phyloP scores from a whole-genome alignment of 2,329 filamentous ascomycete genomes.

The Aureobasidium subglaciale region DNA sequence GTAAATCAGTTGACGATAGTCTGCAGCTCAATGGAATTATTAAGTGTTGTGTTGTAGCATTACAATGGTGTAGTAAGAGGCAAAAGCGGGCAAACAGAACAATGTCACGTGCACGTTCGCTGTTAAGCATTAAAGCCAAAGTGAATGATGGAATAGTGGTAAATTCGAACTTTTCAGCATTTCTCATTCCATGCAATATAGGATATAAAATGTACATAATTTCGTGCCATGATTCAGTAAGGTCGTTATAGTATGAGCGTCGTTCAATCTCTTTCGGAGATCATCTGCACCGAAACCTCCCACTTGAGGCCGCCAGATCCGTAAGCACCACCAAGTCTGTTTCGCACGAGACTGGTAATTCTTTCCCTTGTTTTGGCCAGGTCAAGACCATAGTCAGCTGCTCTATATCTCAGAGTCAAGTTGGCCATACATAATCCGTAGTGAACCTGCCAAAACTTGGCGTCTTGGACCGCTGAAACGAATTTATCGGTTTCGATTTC shows the following conservation, averaged over 20 bases:
- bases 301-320: constrained; percentile 74
- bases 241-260: neutral
- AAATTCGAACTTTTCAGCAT: neutral
- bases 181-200: constrained; percentile 4
- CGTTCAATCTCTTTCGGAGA: constrained; percentile 39
- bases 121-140: neutral
- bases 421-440: constrained; percentile 96
- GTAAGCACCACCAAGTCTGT: constrained; percentile 80
- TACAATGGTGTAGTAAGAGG: neutral
- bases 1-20: neutral
- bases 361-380: constrained; percentile 67
- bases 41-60: neutral
- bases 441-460: constrained; percentile 97
- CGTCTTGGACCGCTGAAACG: constrained; percentile 75
- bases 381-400: constrained; percentile 57
- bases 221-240: constrained; percentile 10
- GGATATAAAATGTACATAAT: constrained; percentile 5
- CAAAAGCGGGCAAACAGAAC: neutral
- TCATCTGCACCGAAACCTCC: constrained; percentile 87
- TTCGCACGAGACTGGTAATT: constrained; percentile 71
- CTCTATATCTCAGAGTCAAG: constrained; percentile 65
- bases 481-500: constrained; percentile 77
- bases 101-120: neutral
- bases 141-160: no score
- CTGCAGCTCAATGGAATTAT: neutral